phyloP scores from a whole-genome alignment of 2,329 filamentous ascomycete genomes.

The Polytolypa hystricis region DNA sequence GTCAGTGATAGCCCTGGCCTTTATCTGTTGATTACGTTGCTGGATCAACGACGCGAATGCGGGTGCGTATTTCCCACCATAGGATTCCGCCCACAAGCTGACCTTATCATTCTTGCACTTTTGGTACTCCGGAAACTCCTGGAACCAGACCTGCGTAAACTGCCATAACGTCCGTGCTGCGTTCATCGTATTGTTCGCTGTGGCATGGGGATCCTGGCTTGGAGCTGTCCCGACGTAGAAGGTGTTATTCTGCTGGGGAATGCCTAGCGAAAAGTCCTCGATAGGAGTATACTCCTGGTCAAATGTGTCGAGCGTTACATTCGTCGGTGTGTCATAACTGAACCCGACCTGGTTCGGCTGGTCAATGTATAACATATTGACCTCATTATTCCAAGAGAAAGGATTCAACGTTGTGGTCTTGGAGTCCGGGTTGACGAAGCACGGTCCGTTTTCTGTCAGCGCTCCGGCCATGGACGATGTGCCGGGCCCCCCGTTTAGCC shows the following conservation, averaged over 20 bases:
- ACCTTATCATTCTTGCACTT: slow-evolving; percentile 37
- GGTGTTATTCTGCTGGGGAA: slow-evolving; percentile 3
- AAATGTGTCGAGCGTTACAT: slow-evolving; percentile 20
- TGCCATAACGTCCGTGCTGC: slow-evolving; percentile 42
- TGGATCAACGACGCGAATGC: slow-evolving; percentile 29
- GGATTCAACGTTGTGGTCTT: slow-evolving; percentile 44
- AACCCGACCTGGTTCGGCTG: slow-evolving; percentile 52
- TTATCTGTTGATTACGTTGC: slow-evolving; percentile 30
- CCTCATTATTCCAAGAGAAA: slow-evolving; percentile 52
- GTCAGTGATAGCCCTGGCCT: slow-evolving; percentile 16
- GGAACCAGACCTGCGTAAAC: slow-evolving; percentile 46
- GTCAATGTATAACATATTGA: slow-evolving; percentile 59
- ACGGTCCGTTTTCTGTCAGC: slow-evolving; percentile 43
- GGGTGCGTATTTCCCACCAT: slow-evolving; percentile 34
- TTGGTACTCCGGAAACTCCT: slow-evolving; percentile 45
- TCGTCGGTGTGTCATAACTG: slow-evolving; percentile 20
- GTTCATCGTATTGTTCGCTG: slow-evolving; percentile 26
- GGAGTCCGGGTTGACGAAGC: slow-evolving; percentile 41
- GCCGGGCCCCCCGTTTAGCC: slow-evolving; percentile 53
- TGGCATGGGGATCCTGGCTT: slow-evolving; percentile 6
- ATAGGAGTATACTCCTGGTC: background rate
- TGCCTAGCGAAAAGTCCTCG: background rate
- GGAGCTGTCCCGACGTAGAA: slow-evolving; percentile 6
- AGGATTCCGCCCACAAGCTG: slow-evolving; percentile 36
- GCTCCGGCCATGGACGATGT: slow-evolving; percentile 47